Evolutionary conservation across 169 alveolate species (phyloP).

Genomic region (Besnoitia besnoiti): DNA sequence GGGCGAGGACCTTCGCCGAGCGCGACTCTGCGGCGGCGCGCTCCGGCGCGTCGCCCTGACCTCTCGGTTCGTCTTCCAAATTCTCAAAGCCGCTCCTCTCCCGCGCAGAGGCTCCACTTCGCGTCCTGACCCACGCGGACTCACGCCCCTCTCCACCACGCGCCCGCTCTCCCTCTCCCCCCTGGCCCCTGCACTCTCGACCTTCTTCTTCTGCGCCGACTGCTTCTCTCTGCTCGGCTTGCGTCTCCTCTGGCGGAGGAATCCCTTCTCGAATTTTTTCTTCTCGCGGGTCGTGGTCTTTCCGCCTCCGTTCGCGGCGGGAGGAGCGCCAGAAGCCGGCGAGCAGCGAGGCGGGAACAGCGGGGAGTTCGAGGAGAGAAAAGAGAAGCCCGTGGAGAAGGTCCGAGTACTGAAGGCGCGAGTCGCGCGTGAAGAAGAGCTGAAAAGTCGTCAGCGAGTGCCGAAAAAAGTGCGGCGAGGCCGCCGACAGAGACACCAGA

Average conservation of each 20-base stretch:
- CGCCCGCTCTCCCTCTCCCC: background rate
- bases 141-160: background rate
- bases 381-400: background rate
- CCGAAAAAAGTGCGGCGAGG: conserved; percentile 32
- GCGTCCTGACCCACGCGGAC: no score
- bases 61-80: background rate
- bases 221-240: background rate
- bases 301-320: background rate
- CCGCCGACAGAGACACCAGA: conserved; percentile 9
- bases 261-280: background rate
- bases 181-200: background rate
- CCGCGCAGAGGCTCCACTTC: no score
- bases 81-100: background rate
- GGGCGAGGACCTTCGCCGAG: background rate
- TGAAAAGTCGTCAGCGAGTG: background rate
- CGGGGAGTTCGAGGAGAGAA: conserved; percentile 25
- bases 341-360: background rate
- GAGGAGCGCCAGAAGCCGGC: background rate
- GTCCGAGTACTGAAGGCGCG: background rate
- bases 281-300: background rate
- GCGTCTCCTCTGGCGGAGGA: background rate
- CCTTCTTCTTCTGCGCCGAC: background rate
- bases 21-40: background rate
- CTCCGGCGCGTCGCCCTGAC: background rate
- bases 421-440: background rate